Percentiles rank a stretch among this genome's conserved stretches.
Conservation (phyloP, 164 flowering plant genomes). For the Liquidambar formosana region DNA sequence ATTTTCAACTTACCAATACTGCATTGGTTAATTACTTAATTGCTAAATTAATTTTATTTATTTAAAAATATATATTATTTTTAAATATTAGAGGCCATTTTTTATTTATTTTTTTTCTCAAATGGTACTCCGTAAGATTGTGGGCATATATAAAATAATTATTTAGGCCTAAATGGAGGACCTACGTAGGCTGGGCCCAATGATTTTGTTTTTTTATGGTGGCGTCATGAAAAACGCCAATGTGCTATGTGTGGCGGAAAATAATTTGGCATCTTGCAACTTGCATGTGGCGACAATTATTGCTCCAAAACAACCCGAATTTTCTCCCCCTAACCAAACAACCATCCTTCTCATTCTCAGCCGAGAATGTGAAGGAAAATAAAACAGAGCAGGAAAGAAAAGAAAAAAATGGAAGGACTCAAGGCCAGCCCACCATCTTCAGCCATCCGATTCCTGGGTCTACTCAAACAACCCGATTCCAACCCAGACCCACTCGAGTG, state of each 20-base stretch:
- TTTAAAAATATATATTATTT: no score
- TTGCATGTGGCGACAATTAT: background rate
- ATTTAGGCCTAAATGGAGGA: no score
- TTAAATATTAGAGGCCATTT: no score
- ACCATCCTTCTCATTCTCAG: background rate
- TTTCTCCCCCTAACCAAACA: background rate
- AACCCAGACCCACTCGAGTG: constrained; percentile 33
- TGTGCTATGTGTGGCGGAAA: background rate
- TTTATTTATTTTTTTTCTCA: no score
- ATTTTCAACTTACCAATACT: no score
- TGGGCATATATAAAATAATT: no score
- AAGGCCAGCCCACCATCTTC: constrained; percentile 16
- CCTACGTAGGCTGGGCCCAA: no score
- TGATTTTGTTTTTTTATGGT: no score
- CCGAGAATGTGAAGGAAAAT: background rate
- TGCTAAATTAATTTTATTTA: no score
- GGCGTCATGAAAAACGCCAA: no score
- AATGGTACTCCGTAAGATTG: no score
- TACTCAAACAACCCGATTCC: constrained; percentile 29
- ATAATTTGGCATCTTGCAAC: background rate
- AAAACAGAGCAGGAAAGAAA: background rate
- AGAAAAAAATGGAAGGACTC: background rate
- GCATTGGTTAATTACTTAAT: no score
- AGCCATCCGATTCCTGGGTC: constrained; percentile 31
- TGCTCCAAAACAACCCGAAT: background rate